Evolutionary conservation across 2,329 filamentous ascomycete species (phyloP).

Genomic region (Cladophialophora chaetospira): DNA sequence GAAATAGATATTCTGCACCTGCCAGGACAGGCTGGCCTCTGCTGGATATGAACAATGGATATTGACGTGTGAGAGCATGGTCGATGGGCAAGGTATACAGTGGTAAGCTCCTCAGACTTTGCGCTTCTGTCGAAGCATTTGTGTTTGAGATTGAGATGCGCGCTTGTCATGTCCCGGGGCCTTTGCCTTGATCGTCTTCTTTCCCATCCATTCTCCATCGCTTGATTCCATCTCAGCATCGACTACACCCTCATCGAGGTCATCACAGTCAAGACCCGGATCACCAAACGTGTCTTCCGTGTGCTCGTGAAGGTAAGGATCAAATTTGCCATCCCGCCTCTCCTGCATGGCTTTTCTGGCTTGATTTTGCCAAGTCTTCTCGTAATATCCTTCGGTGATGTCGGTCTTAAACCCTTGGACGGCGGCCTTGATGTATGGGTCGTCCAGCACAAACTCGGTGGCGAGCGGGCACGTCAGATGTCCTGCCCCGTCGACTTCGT

Average conservation of each 20-base stretch:
- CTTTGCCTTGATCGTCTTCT: not conserved
- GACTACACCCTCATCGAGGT: slow-evolving; percentile 4
- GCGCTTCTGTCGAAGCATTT: not conserved
- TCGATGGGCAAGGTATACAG: no score
- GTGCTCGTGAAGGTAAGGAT: slow-evolving; percentile 57
- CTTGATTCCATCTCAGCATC: slow-evolving; percentile 13
- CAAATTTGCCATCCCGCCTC: slow-evolving; percentile 57
- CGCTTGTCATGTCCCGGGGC: slow-evolving; percentile 2
- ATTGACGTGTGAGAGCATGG: not conserved
- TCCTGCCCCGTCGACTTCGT: slow-evolving; percentile 21
- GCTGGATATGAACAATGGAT: not conserved
- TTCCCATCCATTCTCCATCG: slow-evolving; percentile 14
- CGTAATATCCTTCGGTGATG: slow-evolving; percentile 56
- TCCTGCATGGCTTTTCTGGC: slow-evolving; percentile 56
- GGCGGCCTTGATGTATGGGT: slow-evolving; percentile 29
- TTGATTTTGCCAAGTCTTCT: slow-evolving; percentile 59
- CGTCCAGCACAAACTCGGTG: slow-evolving; percentile 22
- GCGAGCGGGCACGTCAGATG: slow-evolving; percentile 23
- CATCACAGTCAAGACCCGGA: slow-evolving; percentile 43
- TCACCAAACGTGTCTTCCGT: slow-evolving; percentile 62
- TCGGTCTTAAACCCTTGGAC: slow-evolving; percentile 55
- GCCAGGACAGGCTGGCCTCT: not conserved
- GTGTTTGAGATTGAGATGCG: not conserved
- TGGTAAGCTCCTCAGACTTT: no score
- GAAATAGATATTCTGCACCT: not conserved